Percentiles rank a stretch among this genome's conserved stretches.
phyloP scores from a whole-genome alignment of 2,329 filamentous ascomycete genomes.

The Hypomyces perniciosus region DNA sequence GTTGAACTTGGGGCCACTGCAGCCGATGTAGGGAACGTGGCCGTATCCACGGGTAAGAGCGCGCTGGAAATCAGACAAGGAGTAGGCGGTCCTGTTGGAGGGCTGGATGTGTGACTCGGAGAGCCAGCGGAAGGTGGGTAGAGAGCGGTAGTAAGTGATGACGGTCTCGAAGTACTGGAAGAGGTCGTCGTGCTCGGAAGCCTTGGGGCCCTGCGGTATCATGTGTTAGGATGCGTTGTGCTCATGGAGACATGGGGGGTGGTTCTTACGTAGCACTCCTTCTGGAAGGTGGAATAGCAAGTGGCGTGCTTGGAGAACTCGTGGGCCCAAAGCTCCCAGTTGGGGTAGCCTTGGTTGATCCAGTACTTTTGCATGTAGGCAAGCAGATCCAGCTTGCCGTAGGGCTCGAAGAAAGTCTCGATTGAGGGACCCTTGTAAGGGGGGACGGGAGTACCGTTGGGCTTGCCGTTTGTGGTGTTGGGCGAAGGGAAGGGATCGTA shows the following conservation, averaged over 20 bases:
- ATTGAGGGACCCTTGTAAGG: slow-evolving; percentile 54
- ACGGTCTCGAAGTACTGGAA: slow-evolving; percentile 58
- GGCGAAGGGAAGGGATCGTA: slow-evolving; percentile 57
- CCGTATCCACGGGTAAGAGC: slow-evolving; percentile 47
- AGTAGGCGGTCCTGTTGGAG: slow-evolving; percentile 52
- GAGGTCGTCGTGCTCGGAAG: slow-evolving; percentile 51
- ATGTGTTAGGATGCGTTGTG: not conserved
- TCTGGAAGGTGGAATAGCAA: slow-evolving; percentile 61
- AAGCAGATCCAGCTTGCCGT: slow-evolving; percentile 54
- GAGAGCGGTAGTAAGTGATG: slow-evolving; percentile 49
- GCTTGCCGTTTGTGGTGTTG: slow-evolving; percentile 55
- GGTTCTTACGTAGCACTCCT: slow-evolving; percentile 48
- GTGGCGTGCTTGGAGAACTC: slow-evolving; percentile 65
- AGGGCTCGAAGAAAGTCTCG: slow-evolving; percentile 50
- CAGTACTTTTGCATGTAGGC: slow-evolving; percentile 61
- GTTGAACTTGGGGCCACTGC: slow-evolving; percentile 55
- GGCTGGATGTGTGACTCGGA: slow-evolving; percentile 47
- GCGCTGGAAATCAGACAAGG: slow-evolving; percentile 44
- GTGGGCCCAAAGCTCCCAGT: slow-evolving; percentile 58
- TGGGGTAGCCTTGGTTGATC: slow-evolving; percentile 52
- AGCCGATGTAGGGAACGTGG: slow-evolving; percentile 54
- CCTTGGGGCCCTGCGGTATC: slow-evolving; percentile 39
- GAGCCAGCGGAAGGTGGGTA: slow-evolving; percentile 60
- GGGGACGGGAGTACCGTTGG: slow-evolving; percentile 47
- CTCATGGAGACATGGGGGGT: not conserved